phyloP scores from a whole-genome alignment of 176 grass and related monocot species.

The Hordeum marinum region DNA sequence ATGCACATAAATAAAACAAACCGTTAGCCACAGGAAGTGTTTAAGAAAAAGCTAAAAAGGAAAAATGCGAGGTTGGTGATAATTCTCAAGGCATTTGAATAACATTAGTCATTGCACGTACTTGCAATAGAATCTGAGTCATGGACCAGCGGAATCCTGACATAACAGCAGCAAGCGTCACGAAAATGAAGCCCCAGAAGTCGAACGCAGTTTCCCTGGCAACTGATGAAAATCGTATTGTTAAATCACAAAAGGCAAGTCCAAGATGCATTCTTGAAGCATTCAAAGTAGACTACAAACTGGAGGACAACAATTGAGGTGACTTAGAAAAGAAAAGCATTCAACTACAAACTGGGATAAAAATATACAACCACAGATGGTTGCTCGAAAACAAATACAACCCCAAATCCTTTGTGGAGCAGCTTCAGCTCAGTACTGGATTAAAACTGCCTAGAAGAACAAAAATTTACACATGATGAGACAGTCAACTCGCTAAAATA shows the following conservation, averaged over 20 bases:
- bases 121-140: conserved; percentile 98
- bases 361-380: conserved; percentile 13
- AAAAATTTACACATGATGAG: not conserved
- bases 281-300: not conserved
- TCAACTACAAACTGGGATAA: not conserved
- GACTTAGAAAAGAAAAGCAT: not conserved
- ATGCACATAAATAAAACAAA: conserved; percentile 42
- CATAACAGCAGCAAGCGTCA: conserved; percentile 99
- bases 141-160: conserved; percentile 98
- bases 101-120: conserved; percentile 23
- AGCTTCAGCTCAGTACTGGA: not conserved
- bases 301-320: not conserved
- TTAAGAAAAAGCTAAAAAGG: conserved; percentile 31
- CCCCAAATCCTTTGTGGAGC: not conserved
- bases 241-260: conserved; percentile 21
- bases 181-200: conserved; percentile 98
- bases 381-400: not conserved
- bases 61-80: not conserved
- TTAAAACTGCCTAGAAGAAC: not conserved
- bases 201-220: conserved; percentile 89
- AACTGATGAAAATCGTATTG: conserved; percentile 49
- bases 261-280: not conserved
- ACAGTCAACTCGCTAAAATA: not conserved
- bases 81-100: conserved; percentile 1
- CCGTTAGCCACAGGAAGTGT: conserved; percentile 5